Conservation (phyloP, 345 rosid species). For the Arabidopsis suecica region DNA sequence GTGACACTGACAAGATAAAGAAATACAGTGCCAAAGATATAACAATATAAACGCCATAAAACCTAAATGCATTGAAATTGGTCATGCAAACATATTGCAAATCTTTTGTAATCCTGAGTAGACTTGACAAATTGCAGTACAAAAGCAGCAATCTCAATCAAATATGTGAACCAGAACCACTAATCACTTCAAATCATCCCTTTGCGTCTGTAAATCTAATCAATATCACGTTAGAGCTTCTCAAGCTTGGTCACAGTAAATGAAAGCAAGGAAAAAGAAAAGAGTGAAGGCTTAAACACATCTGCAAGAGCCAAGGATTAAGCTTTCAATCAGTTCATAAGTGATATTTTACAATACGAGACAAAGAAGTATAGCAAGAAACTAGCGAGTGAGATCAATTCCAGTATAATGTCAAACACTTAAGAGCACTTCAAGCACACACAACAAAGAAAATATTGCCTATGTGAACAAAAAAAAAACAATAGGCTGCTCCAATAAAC, state of each 20-base stretch:
- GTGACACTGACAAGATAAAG: background rate
- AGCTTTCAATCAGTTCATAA: constrained; percentile 3
- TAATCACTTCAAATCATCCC: background rate
- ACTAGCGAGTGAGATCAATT: background rate
- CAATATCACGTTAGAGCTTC: constrained; percentile 4
- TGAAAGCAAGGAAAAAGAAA: background rate
- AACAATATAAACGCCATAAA: background rate
- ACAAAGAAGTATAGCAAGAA: constrained; percentile 7
- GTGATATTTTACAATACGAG: constrained; percentile 11
- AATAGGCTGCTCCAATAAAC: background rate
- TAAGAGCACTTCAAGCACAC: constrained; percentile 7
- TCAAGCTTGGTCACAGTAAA: background rate
- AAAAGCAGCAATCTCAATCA: constrained; percentile 18
- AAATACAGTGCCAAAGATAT: background rate
- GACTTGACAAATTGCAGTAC: constrained; percentile 14
- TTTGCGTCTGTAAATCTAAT: background rate
- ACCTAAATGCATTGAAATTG: background rate
- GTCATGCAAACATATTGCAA: background rate
- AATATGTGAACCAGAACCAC: background rate
- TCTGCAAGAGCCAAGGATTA: background rate
- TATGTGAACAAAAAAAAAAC: background rate
- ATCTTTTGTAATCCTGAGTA: background rate
- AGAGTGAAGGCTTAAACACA: constrained; percentile 11
- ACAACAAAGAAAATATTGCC: background rate
- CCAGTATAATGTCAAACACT: background rate